Percentiles rank a stretch among this genome's conserved stretches.
These are phyloP conservation scores for Saccharomycopsis fermentans DNA, from an alignment of 805 yeast genomes.

Conservation along the genomic window DNA sequence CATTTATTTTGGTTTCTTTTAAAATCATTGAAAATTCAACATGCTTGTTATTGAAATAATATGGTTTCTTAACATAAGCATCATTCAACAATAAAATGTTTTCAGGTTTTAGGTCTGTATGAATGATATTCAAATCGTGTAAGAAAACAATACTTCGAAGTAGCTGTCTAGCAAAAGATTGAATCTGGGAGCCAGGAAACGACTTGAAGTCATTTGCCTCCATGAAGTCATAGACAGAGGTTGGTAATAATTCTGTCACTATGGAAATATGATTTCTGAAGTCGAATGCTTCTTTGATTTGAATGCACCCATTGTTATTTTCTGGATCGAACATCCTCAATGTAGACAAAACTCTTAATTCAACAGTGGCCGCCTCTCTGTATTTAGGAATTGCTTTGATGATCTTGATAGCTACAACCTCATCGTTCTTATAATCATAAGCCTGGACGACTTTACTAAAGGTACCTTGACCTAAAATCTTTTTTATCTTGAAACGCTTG, in stretches of 20 bases:
- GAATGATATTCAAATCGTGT: slow-evolving; percentile 84
- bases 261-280: slow-evolving; percentile 89
- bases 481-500: slow-evolving; percentile 52
- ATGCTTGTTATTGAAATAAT: slow-evolving; percentile 1
- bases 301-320: slow-evolving; percentile 68
- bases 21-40: slow-evolving; percentile 35
- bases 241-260: slow-evolving; percentile 79
- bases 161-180: slow-evolving; percentile 77
- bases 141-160: slow-evolving; percentile 77
- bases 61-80: slow-evolving; percentile 30
- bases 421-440: slow-evolving; percentile 49
- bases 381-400: slow-evolving; percentile 89
- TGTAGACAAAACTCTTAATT: slow-evolving; percentile 70
- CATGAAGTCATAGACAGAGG: slow-evolving; percentile 82
- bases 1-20: slow-evolving; percentile 69
- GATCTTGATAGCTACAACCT: slow-evolving; percentile 80
- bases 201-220: slow-evolving; percentile 74
- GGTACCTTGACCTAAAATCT: slow-evolving; percentile 82
- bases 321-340: slow-evolving; percentile 60
- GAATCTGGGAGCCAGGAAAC: slow-evolving; percentile 92
- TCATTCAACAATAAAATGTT: slow-evolving; percentile 65
- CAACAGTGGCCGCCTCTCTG: slow-evolving; percentile 91
- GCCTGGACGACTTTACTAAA: slow-evolving; percentile 86
- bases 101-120: slow-evolving; percentile 96
- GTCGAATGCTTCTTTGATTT: slow-evolving; percentile 82